Evolutionary conservation across 768 basidiomycete genomes (phyloP).

Genomic region (Suillus subaureus): DNA sequence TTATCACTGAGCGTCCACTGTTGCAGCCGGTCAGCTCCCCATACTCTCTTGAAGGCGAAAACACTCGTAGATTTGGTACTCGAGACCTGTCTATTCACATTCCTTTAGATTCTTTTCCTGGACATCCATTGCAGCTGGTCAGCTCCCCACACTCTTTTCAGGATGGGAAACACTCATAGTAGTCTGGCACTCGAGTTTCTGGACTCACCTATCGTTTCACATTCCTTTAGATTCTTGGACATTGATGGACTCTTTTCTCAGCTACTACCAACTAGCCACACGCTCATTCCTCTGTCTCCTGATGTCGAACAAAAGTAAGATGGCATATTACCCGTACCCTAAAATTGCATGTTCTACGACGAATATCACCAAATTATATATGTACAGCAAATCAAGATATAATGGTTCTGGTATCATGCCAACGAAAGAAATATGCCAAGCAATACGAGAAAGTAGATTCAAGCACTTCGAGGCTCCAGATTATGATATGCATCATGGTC

Average conservation of each 20-base stretch:
- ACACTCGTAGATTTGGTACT: not conserved
- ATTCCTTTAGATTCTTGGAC: not conserved
- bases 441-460: not conserved
- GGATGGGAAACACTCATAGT: not conserved
- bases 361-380: not conserved
- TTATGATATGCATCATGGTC: not conserved
- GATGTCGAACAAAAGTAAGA: not conserved
- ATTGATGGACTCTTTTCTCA: not conserved
- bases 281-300: not conserved
- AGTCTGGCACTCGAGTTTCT: not conserved
- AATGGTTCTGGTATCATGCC: not conserved
- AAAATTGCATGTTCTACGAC: not conserved
- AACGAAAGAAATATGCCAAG: not conserved
- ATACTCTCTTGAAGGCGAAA: not conserved
- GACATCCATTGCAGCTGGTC: not conserved
- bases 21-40: conserved; percentile 11
- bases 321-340: not conserved
- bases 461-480: not conserved
- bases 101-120: not conserved
- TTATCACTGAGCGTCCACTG: not conserved
- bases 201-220: not conserved
- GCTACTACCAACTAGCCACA: conserved; percentile 5
- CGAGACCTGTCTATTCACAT: too few species aligned
- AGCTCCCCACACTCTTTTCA: conserved; percentile 3
- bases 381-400: not conserved